Evolutionary conservation across 257 asterid species (phyloP).

Genomic region (Solanum appendiculatum): DNA sequence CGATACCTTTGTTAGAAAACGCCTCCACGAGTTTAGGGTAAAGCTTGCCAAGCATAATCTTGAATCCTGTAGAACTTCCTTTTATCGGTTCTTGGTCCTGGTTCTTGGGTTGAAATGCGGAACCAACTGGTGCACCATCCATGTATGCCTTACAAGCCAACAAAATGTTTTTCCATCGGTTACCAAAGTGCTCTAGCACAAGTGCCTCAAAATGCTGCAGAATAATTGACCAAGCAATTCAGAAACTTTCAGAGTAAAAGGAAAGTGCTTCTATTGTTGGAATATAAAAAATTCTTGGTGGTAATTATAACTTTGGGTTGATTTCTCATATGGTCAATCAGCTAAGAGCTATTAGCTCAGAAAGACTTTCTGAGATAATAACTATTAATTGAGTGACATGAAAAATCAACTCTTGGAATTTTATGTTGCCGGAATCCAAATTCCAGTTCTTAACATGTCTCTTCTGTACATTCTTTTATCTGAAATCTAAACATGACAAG

Average conservation of each 20-base stretch:
- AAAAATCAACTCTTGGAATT: neutral
- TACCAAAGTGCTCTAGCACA: slow-evolving; percentile 63
- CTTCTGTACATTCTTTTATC: neutral
- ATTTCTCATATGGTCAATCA: neutral
- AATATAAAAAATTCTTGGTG: neutral
- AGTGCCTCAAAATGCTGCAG: slow-evolving; percentile 86
- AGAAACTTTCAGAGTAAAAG: neutral
- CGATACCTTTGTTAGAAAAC: slow-evolving; percentile 50
- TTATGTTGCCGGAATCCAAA: neutral
- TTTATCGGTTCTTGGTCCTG: slow-evolving; percentile 22
- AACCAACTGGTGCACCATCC: slow-evolving; percentile 72
- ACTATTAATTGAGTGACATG: neutral
- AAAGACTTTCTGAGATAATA: neutral
- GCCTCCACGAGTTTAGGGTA: slow-evolving; percentile 65
- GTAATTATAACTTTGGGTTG: neutral
- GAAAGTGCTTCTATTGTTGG: neutral
- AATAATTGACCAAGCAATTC: neutral
- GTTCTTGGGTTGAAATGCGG: slow-evolving; percentile 20
- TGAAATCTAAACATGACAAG: neutral
- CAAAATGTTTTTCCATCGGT: slow-evolving; percentile 40
- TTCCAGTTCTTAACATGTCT: neutral
- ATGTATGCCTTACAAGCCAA: slow-evolving; percentile 65
- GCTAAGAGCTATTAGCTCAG: neutral
- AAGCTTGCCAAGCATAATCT: slow-evolving; percentile 76
- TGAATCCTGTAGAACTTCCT: slow-evolving; percentile 83